These are phyloP conservation scores for Pyrenula aspistea DNA, from an alignment of 495 filamentous ascomycete genomes.

Conservation along the genomic window DNA sequence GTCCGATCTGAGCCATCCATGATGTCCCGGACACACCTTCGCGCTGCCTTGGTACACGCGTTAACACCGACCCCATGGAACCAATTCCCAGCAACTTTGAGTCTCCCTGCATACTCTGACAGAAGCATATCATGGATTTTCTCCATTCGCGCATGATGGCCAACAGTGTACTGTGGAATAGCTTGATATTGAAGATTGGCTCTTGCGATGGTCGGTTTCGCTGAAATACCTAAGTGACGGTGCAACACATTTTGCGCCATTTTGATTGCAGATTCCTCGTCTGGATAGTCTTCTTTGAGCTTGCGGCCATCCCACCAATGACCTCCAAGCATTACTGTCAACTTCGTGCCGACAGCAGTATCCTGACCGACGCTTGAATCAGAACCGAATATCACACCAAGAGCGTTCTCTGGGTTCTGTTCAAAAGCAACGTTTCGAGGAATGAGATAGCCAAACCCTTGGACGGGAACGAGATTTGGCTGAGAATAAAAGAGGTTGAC, in stretches of 20 bases:
- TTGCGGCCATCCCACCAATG: slow-evolving; percentile 74
- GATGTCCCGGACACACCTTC: slow-evolving; percentile 25
- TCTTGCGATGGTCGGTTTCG: slow-evolving; percentile 39
- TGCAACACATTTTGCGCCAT: slow-evolving; percentile 58
- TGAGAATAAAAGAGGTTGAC: slow-evolving; percentile 78
- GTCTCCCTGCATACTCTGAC: slow-evolving; percentile 42
- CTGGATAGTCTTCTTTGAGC: slow-evolving; percentile 35
- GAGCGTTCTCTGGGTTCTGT: slow-evolving; percentile 69
- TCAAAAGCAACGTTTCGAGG: slow-evolving; percentile 53
- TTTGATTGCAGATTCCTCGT: slow-evolving; percentile 45
- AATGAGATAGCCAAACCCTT: slow-evolving; percentile 87
- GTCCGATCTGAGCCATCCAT: slow-evolving; percentile 6
- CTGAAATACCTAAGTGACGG: slow-evolving; percentile 61
- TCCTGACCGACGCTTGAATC: slow-evolving; percentile 46
- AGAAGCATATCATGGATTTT: slow-evolving; percentile 42
- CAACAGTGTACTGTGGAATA: slow-evolving; percentile 81
- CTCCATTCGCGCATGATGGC: slow-evolving; percentile 54
- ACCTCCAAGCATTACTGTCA: slow-evolving; percentile 92
- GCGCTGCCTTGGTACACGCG: slow-evolving; percentile 47
- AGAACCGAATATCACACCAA: slow-evolving; percentile 89
- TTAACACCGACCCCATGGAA: slow-evolving; percentile 53
- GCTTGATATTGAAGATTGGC: slow-evolving; percentile 60
- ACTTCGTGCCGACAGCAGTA: slow-evolving; percentile 56
- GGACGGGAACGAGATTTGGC: slow-evolving; percentile 46
- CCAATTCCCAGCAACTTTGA: slow-evolving; percentile 71